Base-by-base conservation (phyloP, 352 stramenopile species). In the Thraustochytrium sp. region DNA sequence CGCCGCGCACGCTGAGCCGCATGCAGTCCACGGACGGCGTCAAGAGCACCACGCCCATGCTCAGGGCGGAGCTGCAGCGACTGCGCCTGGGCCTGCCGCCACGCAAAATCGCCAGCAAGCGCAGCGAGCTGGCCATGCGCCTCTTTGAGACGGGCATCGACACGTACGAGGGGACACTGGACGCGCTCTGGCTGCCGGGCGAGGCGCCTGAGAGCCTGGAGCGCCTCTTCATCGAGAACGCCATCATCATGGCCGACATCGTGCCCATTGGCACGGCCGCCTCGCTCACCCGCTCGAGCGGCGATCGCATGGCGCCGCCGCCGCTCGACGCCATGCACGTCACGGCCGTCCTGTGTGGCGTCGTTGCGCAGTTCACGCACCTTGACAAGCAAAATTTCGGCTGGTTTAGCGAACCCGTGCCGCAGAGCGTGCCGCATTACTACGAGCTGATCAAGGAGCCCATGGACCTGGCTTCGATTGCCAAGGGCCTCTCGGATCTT, bases 131-230 rank as follows among this genome's bases (percentile, higher is more conserved):
- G 5, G 31, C 34, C 42, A 46, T 80, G 44, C 46, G 68, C 0
- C 48, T 80, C 37, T 80, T 55, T 51, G 68, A 80, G 53, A 80
- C 68, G 18, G 68, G 68, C 34, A 51, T 63, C 21, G 68, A 80
- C 42, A 64, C 68, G 34, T 80, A 80, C 31, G 68, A 80, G 38
- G 68, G 11, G n/a, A 80, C 42, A 3, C 42, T 72, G 42, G 68
- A 42, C 23, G 26, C 16, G 13, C 36, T 61, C 3, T 4, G n/a
- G 68, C 68, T 61, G 21, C 16, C n/a, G 9, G 51, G 23, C 31
- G 31, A 9, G 48, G 68, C 76, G 34, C 68, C 68, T 31, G 13
- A 8, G 26, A 21, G 31, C 51, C n/a, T 80, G 68, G 53, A 80
- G n/a, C 63, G 68, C 8, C 4, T 80, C 18, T 80, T 65, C 31